These are phyloP conservation scores for Hypoxylon sp. DNA, from an alignment of 2,329 filamentous ascomycete genomes.

Conservation along the genomic window DNA sequence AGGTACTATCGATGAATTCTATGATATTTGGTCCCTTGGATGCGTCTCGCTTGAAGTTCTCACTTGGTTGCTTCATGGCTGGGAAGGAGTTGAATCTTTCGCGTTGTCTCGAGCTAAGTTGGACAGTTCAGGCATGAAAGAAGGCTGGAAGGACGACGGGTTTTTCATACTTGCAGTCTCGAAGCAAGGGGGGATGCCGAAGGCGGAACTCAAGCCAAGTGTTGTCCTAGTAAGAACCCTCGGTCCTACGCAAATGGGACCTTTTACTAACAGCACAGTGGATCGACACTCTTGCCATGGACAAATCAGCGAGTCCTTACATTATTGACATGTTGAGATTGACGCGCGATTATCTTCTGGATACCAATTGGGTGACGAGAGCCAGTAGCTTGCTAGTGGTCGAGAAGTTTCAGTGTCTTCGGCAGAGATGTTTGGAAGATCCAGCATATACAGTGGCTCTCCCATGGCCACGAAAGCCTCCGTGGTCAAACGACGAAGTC, in stretches of 20 bases:
- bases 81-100: slow-evolving; percentile 33
- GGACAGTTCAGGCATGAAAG: neutral
- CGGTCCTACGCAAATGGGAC: neutral
- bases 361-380: slow-evolving; percentile 48
- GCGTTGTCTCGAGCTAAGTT: slow-evolving; percentile 15
- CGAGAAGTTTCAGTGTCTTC: slow-evolving; percentile 27
- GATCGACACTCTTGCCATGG: slow-evolving; percentile 6
- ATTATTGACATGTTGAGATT: slow-evolving; percentile 19
- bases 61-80: slow-evolving; percentile 30
- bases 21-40: too few relatives aligned
- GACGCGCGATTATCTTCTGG: slow-evolving; percentile 21
- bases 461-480: slow-evolving; percentile 28
- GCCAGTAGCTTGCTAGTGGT: slow-evolving; percentile 35
- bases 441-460: slow-evolving; percentile 28
- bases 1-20: too few relatives aligned
- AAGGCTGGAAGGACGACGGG: slow-evolving; percentile 1
- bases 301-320: slow-evolving; percentile 9
- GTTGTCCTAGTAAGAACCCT: slow-evolving; percentile 17
- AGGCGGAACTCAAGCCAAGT: slow-evolving; percentile 13
- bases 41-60: too few relatives aligned
- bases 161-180: neutral
- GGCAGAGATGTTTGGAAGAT: slow-evolving; percentile 27
- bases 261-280: slow-evolving; percentile 21
- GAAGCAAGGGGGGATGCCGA: neutral
- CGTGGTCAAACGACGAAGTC: slow-evolving; percentile 15